A percentile compares a stretch with the other conserved stretches of the same genome.
Evolutionary conservation across 805 yeast genomes (phyloP).

Genomic region (Kuraishia borneana): DNA sequence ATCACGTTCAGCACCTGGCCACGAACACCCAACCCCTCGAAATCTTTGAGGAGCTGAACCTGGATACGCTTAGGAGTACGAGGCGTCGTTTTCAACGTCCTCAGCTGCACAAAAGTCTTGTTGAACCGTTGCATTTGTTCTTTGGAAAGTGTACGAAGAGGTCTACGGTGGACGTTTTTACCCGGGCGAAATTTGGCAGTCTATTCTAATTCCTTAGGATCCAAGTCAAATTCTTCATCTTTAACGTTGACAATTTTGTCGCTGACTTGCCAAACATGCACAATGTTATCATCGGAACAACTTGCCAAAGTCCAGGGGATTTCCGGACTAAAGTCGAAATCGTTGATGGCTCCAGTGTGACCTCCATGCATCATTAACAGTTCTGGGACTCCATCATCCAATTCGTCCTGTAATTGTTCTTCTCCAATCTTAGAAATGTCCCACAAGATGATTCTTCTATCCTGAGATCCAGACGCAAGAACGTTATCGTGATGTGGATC

Average conservation of each 20-base stretch:
- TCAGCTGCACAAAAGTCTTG: neutral
- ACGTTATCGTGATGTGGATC: slow-evolving; percentile 71
- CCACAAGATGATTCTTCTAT: slow-evolving; percentile 73
- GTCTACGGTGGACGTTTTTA: too few relatives aligned
- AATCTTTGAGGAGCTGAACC: slow-evolving; percentile 68
- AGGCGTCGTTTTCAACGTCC: neutral
- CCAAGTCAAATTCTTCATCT: slow-evolving; percentile 10
- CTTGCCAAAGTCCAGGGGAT: slow-evolving; percentile 72
- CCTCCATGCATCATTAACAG: slow-evolving; percentile 89
- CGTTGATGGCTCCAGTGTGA: slow-evolving; percentile 69
- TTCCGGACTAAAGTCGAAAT: slow-evolving; percentile 57
- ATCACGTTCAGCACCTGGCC: slow-evolving; percentile 71
- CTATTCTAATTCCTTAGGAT: slow-evolving; percentile 6
- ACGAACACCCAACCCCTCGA: slow-evolving; percentile 47
- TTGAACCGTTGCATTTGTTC: too few relatives aligned
- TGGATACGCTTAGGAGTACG: slow-evolving; percentile 37
- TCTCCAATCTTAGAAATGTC: slow-evolving; percentile 71
- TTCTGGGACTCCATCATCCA: slow-evolving; percentile 87
- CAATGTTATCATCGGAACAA: slow-evolving; percentile 49
- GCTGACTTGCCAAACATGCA: slow-evolving; percentile 44
- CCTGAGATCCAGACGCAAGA: slow-evolving; percentile 66
- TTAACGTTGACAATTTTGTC: slow-evolving; percentile 13
- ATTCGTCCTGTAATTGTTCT: slow-evolving; percentile 78
- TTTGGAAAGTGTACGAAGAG: too few relatives aligned
- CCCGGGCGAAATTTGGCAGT: neutral